Conservation (phyloP, 768 basidiomycete species). For the Psilocybe azurescens region DNA sequence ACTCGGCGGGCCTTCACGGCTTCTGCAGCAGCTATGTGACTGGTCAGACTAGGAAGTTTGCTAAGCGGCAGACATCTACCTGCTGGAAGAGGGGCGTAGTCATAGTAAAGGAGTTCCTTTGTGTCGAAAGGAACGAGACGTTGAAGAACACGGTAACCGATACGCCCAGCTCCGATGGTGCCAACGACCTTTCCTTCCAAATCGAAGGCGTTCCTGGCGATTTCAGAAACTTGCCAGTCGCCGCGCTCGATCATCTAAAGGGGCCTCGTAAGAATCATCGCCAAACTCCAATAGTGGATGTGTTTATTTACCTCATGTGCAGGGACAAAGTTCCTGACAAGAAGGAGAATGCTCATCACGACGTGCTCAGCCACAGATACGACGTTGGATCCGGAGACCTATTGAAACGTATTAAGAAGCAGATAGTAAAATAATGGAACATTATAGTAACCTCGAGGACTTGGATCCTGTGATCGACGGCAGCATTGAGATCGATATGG, state of each 20-base stretch:
- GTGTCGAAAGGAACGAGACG: constrained; percentile 82
- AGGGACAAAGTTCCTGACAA: constrained; percentile 89
- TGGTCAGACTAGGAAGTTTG: not conserved
- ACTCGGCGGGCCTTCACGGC: constrained; percentile 76
- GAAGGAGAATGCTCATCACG: constrained; percentile 87
- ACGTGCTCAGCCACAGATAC: constrained; percentile 93
- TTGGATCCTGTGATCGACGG: constrained; percentile 79
- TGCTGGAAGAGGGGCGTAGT: constrained; percentile 75
- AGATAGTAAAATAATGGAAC: constrained; percentile 1
- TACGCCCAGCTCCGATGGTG: constrained; percentile 81
- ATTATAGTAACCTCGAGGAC: constrained; percentile 62
- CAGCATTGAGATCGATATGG: constrained; percentile 89
- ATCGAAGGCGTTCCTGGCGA: constrained; percentile 86
- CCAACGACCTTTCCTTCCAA: constrained; percentile 92
- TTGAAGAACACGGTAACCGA: constrained; percentile 88
- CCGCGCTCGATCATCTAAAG: constrained; percentile 78
- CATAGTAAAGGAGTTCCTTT: constrained; percentile 92
- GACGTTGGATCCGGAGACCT: constrained; percentile 89
- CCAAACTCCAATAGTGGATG: not conserved
- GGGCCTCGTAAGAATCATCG: not conserved
- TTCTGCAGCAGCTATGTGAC: constrained; percentile 58
- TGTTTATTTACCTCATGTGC: constrained; percentile 70
- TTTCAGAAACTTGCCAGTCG: constrained; percentile 86
- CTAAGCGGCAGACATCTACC: constrained; percentile 37
- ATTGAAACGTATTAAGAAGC: constrained; percentile 13